A percentile compares a stretch with the other conserved stretches of the same genome.
These are phyloP conservation scores for Pleurotus cornucopiae DNA, from an alignment of 768 basidiomycete species.

Conservation along the genomic window DNA sequence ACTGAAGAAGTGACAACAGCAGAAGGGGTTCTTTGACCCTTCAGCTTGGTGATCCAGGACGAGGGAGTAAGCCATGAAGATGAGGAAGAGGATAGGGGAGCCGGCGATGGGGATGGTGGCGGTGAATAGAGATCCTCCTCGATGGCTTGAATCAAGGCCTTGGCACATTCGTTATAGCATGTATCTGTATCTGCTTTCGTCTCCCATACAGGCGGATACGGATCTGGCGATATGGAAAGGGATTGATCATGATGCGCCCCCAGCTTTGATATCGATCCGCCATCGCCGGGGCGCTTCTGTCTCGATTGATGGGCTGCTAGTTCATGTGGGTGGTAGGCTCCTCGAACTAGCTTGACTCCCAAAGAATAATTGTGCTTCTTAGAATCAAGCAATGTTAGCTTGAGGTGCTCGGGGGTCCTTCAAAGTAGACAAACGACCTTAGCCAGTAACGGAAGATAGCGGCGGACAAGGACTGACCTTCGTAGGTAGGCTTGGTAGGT, in stretches of 20 bases:
- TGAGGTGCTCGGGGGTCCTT: conserved; percentile 70
- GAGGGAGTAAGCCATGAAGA: conserved; percentile 9
- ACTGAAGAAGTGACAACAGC: conserved; percentile 4
- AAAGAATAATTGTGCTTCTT: conserved; percentile 63
- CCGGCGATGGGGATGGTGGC: neutral
- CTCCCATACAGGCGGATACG: conserved; percentile 62
- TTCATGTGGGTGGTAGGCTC: conserved; percentile 87
- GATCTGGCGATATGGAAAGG: conserved; percentile 54
- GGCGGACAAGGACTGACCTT: conserved; percentile 36
- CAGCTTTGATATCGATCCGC: conserved; percentile 1
- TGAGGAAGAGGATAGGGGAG: conserved; percentile 4
- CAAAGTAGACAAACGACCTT: neutral
- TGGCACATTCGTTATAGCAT: conserved; percentile 63
- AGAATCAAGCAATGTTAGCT: conserved; percentile 62
- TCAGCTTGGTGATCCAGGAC: neutral
- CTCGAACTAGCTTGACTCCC: conserved; percentile 90
- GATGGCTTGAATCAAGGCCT: conserved; percentile 52
- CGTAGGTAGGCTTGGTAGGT: conserved; percentile 90
- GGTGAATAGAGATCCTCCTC: conserved; percentile 39
- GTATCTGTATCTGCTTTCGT: conserved; percentile 70
- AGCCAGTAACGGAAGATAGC: neutral
- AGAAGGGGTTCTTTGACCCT: neutral
- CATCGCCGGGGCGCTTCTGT: neutral
- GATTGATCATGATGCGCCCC: neutral
- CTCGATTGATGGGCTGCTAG: conserved; percentile 38